These are phyloP conservation scores for Suillus clintonianus DNA, from an alignment of 768 basidiomycete species.

Conservation along the genomic window DNA sequence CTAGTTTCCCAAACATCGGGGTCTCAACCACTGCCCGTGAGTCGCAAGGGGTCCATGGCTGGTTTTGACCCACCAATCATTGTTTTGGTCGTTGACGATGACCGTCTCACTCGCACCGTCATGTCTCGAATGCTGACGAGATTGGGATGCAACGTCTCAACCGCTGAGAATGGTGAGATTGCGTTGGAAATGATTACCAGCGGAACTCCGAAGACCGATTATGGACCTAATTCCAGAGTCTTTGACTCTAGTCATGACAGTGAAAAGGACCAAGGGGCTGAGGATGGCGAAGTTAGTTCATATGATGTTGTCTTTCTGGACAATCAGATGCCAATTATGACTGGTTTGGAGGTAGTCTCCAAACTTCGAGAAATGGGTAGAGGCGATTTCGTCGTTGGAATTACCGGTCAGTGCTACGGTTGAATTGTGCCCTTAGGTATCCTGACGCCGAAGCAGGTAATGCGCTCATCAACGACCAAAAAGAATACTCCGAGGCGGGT, in stretches of 20 bases:
- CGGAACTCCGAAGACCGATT: conserved; percentile 5
- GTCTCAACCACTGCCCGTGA: conserved; percentile 8
- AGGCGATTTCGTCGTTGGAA: conserved; percentile 79
- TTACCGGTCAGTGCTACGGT: conserved; percentile 53
- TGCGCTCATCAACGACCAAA: conserved; percentile 61
- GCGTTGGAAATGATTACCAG: conserved; percentile 75
- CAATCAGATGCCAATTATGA: conserved; percentile 86
- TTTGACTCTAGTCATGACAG: background rate
- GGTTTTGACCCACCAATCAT: conserved; percentile 54
- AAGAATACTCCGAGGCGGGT: conserved; percentile 74
- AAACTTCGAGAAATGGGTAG: conserved; percentile 67
- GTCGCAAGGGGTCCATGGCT: conserved; percentile 9
- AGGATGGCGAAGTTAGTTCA: conserved; percentile 1
- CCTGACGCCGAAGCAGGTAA: conserved; percentile 44
- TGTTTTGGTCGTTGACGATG: conserved; percentile 85
- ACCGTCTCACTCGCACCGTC: conserved; percentile 73
- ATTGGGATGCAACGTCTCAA: conserved; percentile 75
- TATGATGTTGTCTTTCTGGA: conserved; percentile 56
- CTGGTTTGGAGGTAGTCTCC: conserved; percentile 67
- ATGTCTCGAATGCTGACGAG: conserved; percentile 81
- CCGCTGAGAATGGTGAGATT: conserved; percentile 82
- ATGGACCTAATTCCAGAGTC: conserved; percentile 14
- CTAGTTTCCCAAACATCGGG: conserved; percentile 3
- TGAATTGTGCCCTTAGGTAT: background rate
- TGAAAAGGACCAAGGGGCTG: background rate